Evolutionary conservation across 257 asterid genomes (phyloP).

Genomic region (Cordia subcordata): DNA sequence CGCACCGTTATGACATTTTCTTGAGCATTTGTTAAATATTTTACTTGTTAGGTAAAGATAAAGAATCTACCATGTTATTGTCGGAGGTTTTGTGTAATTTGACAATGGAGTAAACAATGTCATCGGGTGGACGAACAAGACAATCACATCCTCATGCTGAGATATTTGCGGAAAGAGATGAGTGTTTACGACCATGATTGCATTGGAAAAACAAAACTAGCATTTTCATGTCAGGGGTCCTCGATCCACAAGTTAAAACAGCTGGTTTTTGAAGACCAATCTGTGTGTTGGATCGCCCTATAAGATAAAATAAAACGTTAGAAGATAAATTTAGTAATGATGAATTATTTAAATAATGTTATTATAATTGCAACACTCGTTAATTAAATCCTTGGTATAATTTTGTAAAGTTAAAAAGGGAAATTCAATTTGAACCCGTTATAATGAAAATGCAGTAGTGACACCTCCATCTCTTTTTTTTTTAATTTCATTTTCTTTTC

Average conservation of each 20-base stretch:
- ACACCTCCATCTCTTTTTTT: no score
- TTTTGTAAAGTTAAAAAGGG: no score
- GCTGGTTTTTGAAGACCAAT: conserved; percentile 19
- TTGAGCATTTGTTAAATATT: neutral
- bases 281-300: conserved; percentile 10
- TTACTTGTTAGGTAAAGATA: neutral
- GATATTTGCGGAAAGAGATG: conserved; percentile 18
- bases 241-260: conserved; percentile 24
- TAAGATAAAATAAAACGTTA: no score
- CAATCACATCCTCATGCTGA: conserved; percentile 6
- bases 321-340: no score
- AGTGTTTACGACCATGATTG: conserved; percentile 6
- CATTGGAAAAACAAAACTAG: conserved; percentile 6
- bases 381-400: no score
- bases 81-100: neutral
- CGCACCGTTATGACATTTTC: no score
- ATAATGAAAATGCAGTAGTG: no score
- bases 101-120: neutral
- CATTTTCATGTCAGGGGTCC: conserved; percentile 20
- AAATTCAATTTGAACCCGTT: no score
- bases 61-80: neutral
- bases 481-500: no score
- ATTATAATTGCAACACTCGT: no score
- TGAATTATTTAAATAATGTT: no score
- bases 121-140: conserved; percentile 17